Conservation (phyloP, 208 protist genomes). For the Blechomonas ayalai region DNA sequence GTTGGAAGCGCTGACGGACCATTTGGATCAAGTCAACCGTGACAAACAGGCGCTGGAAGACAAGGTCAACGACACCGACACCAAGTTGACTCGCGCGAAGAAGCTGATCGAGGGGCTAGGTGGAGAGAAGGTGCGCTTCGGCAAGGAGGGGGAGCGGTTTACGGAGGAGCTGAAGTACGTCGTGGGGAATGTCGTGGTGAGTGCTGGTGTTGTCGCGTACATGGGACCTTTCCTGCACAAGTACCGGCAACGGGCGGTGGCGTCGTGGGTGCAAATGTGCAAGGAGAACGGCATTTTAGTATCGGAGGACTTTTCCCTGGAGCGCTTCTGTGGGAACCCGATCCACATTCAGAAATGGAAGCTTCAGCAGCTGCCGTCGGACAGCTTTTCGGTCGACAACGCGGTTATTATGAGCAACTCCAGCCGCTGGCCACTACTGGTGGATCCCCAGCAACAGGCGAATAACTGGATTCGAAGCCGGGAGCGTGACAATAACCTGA, state of each 20-base stretch:
- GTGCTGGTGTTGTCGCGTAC: slow-evolving; percentile 93
- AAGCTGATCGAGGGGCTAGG: slow-evolving; percentile 93
- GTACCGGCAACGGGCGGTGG: slow-evolving; percentile 79
- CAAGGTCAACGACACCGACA: slow-evolving; percentile 90
- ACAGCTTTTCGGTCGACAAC: slow-evolving; percentile 92
- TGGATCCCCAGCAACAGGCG: slow-evolving; percentile 93
- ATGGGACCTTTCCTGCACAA: slow-evolving; percentile 93
- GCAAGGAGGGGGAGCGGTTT: slow-evolving; percentile 70
- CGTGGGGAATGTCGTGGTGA: slow-evolving; percentile 93
- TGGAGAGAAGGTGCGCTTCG: slow-evolving; percentile 92
- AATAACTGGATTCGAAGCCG: slow-evolving; percentile 93
- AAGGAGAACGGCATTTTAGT: slow-evolving; percentile 61
- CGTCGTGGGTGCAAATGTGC: slow-evolving; percentile 73
- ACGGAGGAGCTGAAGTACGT: slow-evolving; percentile 80
- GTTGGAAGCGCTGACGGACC: slow-evolving; percentile 66
- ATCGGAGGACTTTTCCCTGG: slow-evolving; percentile 79
- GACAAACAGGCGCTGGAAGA: slow-evolving; percentile 91
- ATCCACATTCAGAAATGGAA: slow-evolving; percentile 92
- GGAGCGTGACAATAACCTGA: slow-evolving; percentile 80
- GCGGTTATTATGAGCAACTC: slow-evolving; percentile 91
- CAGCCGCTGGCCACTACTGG: slow-evolving; percentile 88
- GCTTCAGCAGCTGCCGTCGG: slow-evolving; percentile 88
- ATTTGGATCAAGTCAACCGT: slow-evolving; percentile 77
- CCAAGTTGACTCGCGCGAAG: slow-evolving; percentile 92
- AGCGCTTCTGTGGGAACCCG: slow-evolving; percentile 82